These are phyloP conservation scores for Globisporangium mamillatum DNA, from an alignment of 352 stramenopile genomes.

Conservation along the genomic window DNA sequence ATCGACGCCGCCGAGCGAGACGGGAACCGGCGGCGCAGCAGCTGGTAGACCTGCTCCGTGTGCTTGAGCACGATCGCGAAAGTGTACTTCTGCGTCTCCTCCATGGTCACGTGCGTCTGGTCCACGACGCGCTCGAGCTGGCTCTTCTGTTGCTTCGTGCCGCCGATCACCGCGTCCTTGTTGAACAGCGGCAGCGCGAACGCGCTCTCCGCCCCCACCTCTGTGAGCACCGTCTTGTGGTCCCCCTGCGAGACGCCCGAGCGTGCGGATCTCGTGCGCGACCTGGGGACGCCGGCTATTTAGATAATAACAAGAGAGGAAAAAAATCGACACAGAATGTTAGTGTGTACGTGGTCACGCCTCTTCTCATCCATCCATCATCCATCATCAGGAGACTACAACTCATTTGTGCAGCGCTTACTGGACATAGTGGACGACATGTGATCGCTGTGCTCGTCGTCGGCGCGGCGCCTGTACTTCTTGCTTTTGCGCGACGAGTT, in stretches of 20 bases:
- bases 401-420: neutral
- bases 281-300: constrained; percentile 15
- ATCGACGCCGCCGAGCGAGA: constrained; percentile 68
- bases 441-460: constrained; percentile 5
- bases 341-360: neutral
- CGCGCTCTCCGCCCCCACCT: constrained; percentile 44
- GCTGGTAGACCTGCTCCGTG: constrained; percentile 70
- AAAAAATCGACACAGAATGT: neutral
- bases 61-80: constrained; percentile 85
- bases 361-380: neutral
- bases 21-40: constrained; percentile 65
- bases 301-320: neutral
- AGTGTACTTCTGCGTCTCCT: constrained; percentile 88
- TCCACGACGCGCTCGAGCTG: constrained; percentile 32
- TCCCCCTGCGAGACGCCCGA: constrained; percentile 23
- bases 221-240: constrained; percentile 54
- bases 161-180: constrained; percentile 7
- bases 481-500: constrained; percentile 4
- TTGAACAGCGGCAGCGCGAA: constrained; percentile 42
- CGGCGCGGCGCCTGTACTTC: neutral
- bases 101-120: constrained; percentile 70
- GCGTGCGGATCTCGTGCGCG: constrained; percentile 18
- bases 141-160: constrained; percentile 22
- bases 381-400: neutral
- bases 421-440: constrained; percentile 17